These are phyloP conservation scores for Colletotrichum godetiae DNA, from an alignment of 2,329 filamentous ascomycete genomes.

Conservation along the genomic window DNA sequence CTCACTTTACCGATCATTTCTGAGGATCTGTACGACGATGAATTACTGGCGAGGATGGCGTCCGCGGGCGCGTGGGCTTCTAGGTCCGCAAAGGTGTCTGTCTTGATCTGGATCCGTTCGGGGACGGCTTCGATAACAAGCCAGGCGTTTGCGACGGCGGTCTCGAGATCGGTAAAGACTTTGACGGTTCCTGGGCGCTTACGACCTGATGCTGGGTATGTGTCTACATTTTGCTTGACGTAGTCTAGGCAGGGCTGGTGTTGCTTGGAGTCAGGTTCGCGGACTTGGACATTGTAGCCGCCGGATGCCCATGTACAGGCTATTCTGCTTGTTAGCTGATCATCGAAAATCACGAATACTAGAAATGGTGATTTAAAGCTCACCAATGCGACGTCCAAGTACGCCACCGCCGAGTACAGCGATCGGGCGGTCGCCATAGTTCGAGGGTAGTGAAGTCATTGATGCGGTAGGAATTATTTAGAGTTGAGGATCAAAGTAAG, in stretches of 20 bases:
- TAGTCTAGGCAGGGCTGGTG: constrained; percentile 51
- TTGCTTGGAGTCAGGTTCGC: constrained; percentile 53
- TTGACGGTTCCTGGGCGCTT: constrained; percentile 40
- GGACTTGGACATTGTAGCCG: constrained; percentile 55
- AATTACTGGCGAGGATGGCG: constrained; percentile 62
- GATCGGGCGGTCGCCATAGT: constrained; percentile 45
- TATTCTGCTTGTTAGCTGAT: background rate
- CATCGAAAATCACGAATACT: too few species aligned
- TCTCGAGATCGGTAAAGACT: constrained; percentile 49
- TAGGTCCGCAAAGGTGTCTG: constrained; percentile 57
- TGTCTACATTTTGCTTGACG: constrained; percentile 48
- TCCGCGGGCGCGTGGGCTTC: constrained; percentile 55
- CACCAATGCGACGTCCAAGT: constrained; percentile 52
- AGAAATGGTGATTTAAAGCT: background rate
- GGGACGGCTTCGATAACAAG: constrained; percentile 66
- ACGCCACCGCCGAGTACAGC: constrained; percentile 55
- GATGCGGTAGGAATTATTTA: background rate
- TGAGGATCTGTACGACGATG: constrained; percentile 61
- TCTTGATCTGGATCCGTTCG: constrained; percentile 61
- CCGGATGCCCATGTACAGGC: constrained; percentile 52
- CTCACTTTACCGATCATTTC: constrained; percentile 58
- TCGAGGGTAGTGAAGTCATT: constrained; percentile 38
- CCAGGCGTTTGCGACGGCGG: constrained; percentile 59
- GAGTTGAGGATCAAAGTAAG: background rate
- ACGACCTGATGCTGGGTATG: constrained; percentile 39